These are phyloP conservation scores for Blastobotrys attinorum DNA, from an alignment of 805 yeast species.

Conservation along the genomic window DNA sequence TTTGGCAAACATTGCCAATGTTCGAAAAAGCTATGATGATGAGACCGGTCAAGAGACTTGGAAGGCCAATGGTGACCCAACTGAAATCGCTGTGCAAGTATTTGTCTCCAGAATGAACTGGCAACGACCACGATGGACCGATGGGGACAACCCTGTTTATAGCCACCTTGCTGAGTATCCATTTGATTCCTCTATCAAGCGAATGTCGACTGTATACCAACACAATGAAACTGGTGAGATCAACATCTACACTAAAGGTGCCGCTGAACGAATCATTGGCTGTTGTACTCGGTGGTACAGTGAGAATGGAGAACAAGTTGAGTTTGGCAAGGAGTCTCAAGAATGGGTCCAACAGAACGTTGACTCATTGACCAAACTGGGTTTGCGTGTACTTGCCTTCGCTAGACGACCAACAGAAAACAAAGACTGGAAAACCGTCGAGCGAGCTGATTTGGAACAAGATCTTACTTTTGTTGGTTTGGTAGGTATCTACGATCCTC, in stretches of 20 bases:
- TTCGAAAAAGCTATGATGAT: conserved; percentile 41
- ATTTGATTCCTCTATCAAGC: conserved; percentile 64
- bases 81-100: conserved; percentile 82
- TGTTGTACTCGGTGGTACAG: conserved; percentile 51
- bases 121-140: conserved; percentile 37
- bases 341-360: conserved; percentile 44
- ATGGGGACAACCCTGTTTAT: conserved; percentile 29
- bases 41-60: conserved; percentile 38
- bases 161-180: conserved; percentile 59
- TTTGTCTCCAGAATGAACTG: conserved; percentile 45
- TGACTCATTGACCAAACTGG: conserved; percentile 52
- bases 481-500: conserved; percentile 76
- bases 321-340: conserved; percentile 36
- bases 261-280: conserved; percentile 59
- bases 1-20: conserved; percentile 70
- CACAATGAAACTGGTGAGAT: conserved; percentile 26
- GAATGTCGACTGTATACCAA: conserved; percentile 58
- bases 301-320: conserved; percentile 15
- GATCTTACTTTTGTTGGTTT: conserved; percentile 54
- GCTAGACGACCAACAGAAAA: conserved; percentile 37
- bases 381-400: conserved; percentile 67
- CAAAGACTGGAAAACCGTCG: conserved; percentile 7
- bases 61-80: conserved; percentile 84
- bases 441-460: conserved; percentile 42
- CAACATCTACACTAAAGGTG: conserved; percentile 57